A percentile compares a stretch with the other conserved stretches of the same genome.
Conservation (phyloP, 768 basidiomycete genomes). For the Pulveroboletus sp. region DNA sequence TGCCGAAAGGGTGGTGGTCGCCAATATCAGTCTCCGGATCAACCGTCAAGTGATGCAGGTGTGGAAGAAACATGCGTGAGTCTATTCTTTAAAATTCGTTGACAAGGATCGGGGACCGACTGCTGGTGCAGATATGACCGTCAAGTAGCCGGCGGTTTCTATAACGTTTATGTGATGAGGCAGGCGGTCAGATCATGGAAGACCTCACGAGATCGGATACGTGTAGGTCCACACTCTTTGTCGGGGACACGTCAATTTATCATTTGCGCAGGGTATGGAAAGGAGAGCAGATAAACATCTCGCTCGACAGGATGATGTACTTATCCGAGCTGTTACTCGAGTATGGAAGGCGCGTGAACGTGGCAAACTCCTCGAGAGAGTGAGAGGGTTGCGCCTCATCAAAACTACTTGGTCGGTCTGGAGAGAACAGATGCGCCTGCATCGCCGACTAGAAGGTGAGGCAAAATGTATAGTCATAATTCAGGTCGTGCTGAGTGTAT, state of each 20-base stretch:
- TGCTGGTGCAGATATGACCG: constrained; percentile 40
- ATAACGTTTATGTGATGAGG: constrained; percentile 44
- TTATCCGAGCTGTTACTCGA: constrained; percentile 55
- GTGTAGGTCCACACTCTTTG: constrained; percentile 35
- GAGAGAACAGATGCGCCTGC: constrained; percentile 42
- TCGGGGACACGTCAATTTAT: constrained; percentile 10
- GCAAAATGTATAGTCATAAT: not conserved
- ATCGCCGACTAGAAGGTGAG: constrained; percentile 47
- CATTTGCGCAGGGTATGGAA: constrained; percentile 47
- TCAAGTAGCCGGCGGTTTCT: constrained; percentile 42
- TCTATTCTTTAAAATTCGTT: constrained; percentile 8
- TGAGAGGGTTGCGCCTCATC: constrained; percentile 44
- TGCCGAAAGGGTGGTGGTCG: constrained; percentile 43
- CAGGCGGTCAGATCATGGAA: constrained; percentile 55
- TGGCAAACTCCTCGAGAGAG: constrained; percentile 54
- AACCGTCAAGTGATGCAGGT: constrained; percentile 43
- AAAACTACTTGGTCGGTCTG: constrained; percentile 50
- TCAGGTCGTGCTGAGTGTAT: constrained; percentile 10
- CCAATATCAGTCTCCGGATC: constrained; percentile 47
- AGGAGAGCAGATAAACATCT: constrained; percentile 55
- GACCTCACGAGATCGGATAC: constrained; percentile 45
- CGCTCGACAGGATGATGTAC: constrained; percentile 53
- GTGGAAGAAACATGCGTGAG: constrained; percentile 63
- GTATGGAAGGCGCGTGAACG: constrained; percentile 72
- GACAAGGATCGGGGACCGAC: constrained; percentile 2